Evolutionary conservation across 345 rosid genomes (phyloP), one percentile per base, ranked within the genome.

Genomic region (Lepidium sativum): DNA sequence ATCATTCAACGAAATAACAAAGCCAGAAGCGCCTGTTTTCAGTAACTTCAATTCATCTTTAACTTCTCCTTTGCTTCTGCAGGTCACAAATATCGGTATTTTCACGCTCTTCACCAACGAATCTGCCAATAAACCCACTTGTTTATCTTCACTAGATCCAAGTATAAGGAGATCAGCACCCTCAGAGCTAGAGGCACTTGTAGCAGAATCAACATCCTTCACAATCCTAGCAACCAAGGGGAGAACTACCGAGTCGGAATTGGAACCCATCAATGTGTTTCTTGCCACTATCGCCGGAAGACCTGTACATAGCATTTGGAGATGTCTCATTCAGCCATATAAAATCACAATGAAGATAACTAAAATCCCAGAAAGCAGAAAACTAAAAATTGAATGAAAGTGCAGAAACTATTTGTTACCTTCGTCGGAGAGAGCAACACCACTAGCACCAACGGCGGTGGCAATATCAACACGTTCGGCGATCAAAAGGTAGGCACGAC

Each of bases 131-230:
- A 42, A 37, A 80, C 81, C 79, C 39, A 63, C 60, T 62, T 61
- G 49, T 48, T 70, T 49, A 65, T 73, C 86, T 69, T 59, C 79
- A 23, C 50, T 67, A 55, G 74, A 49, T 63, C 49, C 67, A 60
- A 77, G 84, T 54, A 94, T 79, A 35, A 94, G 82, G 64, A 94
- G 90, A 85, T 90, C 99, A 79, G 94, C 97, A 71, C 99, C 97
- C 73, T 94, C 99, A n/a, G 89, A 84, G 71, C 48, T 85, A 54
- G 97, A 76, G 13, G 96, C 97, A 63, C 49, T 68, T 16, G 77
- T 52, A 27, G 97, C 96, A 53, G 96, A 80, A 54, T 68, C 71
- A 65, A 80, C 59, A 71, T 79, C 80, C 57, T 81, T 79, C 65
- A 86, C 99, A 67, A 40, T 82, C 76, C 96, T 82, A 63, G 85